Evolutionary conservation across 441 rosid species (phyloP), one percentile per base, ranked within the genome.

Genomic region (Eruca vesicaria): DNA sequence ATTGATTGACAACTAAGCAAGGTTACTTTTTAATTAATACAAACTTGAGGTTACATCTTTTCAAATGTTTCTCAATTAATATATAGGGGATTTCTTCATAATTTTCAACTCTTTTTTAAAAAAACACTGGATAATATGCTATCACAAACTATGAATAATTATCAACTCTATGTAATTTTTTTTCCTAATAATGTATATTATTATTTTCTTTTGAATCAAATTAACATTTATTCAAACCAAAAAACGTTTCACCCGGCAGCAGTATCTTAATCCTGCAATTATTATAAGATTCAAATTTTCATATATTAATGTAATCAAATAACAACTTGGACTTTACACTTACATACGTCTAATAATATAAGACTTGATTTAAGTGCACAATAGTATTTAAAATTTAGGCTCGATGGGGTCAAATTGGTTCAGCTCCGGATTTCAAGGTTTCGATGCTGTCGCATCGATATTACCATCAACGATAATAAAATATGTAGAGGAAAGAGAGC

Each of bases 401-500:
- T 43, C 11, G 73, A 33, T 38, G 59, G 58, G 11, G 62, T 76
- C 80, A 70, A 76, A 64, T 1, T 70, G 35, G 38, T 76, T 70
- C 66, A 41, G 71, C 71, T 52, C 69, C 57, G 20, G 12, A 7
- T 45, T 16, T 20, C 43, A 62, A 38, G 9, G 48, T 53, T 68
- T 68, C 43, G 66, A 58, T 74, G 53, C 28, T 64, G 64, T 11
- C 58, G 58, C 41, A 66, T 66, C 28, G 78, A 48, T 19, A 32
- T 67, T 67, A 9, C 21, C 73, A 48, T 59, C 53, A 16, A 11
- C 32, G 6, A 5, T 33, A 11, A 48, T 67, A 23, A 74, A 66
- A n/a, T 56, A 66, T 20, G 59, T 6, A 12, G 60, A 45, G n/a
- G 52, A 48, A 15, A 66, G 38, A 45, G 43, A 21, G 66, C 71